These are phyloP conservation scores for Cicer arietinum DNA, from an alignment of 306 rosid genomes.

Conservation along the genomic window DNA sequence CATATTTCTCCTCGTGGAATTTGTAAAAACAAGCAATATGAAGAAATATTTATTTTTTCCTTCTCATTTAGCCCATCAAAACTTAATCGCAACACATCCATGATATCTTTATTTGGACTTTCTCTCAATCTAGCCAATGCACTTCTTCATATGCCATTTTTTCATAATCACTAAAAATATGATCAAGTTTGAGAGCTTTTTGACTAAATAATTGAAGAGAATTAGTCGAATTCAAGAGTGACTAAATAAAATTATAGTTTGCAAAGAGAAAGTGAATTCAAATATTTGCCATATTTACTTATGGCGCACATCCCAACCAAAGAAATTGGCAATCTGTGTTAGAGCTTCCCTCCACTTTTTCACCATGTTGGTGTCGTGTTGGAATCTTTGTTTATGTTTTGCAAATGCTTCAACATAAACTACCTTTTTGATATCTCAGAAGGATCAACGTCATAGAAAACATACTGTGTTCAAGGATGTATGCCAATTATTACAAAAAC, in stretches of 20 bases:
- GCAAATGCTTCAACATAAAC: not conserved
- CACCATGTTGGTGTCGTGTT: not conserved
- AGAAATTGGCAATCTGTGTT: no score
- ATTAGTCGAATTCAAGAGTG: not conserved
- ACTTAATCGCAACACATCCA: not conserved
- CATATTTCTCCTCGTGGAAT: not conserved
- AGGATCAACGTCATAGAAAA: constrained; percentile 5
- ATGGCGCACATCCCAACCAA: not conserved
- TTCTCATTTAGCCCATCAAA: not conserved
- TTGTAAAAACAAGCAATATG: not conserved
- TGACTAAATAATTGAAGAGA: not conserved
- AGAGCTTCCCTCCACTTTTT: not conserved
- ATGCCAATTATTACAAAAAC: not conserved
- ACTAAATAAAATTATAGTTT: no score
- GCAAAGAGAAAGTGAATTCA: no score
- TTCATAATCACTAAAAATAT: not conserved
- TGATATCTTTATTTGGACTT: not conserved
- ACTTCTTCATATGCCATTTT: not conserved
- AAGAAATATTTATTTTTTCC: not conserved
- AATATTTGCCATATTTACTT: not conserved
- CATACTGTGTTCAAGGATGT: not conserved
- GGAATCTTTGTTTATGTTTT: not conserved
- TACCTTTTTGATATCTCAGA: not conserved
- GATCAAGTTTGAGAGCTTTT: not conserved
- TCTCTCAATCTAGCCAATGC: constrained; percentile 3